Percentiles rank a stretch among this genome's conserved stretches.
Conservation (phyloP, 2,329 filamentous ascomycete species). For the Hysterium pulicare region DNA sequence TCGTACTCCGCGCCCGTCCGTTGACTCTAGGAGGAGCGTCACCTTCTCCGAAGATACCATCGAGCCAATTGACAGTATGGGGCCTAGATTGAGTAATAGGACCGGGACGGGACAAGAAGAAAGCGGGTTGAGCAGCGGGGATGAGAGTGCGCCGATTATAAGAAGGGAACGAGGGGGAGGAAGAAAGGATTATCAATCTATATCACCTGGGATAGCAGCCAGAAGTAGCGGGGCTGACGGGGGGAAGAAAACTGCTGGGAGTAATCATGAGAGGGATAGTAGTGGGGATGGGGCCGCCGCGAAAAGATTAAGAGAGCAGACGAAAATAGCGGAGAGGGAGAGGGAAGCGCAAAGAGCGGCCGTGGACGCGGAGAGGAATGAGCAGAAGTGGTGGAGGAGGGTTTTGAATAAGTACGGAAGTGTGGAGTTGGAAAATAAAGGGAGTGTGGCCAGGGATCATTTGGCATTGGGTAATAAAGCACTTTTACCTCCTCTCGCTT, state of each 20-base stretch:
- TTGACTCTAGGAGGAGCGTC: not conserved
- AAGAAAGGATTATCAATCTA: conserved; percentile 21
- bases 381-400: conserved; percentile 51
- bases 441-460: conserved; percentile 78
- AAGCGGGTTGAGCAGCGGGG: conserved; percentile 32
- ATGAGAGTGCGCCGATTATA: conserved; percentile 33
- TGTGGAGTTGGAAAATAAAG: conserved; percentile 81
- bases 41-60: not conserved
- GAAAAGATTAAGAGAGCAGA: not conserved
- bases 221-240: conserved; percentile 3
- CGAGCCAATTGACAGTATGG: not conserved
- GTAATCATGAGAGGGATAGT: not conserved
- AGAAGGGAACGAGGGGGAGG: conserved; percentile 3
- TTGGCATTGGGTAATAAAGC: conserved; percentile 70
- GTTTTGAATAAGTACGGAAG: conserved; percentile 59
- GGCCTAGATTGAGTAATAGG: too few species aligned
- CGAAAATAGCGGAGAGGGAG: conserved; percentile 3
- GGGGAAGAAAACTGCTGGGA: not conserved
- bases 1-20: too few species aligned
- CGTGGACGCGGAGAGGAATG: conserved; percentile 16
- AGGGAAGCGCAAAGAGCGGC: conserved; percentile 22
- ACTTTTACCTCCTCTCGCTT: conserved; percentile 5
- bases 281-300: not conserved
- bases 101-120: not conserved
- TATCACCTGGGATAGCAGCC: conserved; percentile 14